Conservation (phyloP, 768 basidiomycete species). For the Baorangia bicolor region DNA sequence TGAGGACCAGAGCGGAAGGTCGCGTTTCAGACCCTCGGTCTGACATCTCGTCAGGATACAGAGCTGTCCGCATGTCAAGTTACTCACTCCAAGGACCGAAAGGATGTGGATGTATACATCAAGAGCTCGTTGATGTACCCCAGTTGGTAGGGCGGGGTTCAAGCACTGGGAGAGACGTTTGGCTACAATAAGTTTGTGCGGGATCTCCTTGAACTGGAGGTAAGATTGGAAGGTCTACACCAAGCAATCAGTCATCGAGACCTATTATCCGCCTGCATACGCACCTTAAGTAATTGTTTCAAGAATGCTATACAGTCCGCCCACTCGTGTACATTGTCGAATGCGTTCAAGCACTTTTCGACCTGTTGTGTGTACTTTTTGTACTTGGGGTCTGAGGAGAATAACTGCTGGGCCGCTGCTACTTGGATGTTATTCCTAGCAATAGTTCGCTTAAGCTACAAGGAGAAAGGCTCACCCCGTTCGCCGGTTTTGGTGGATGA, state of each 20-base stretch:
- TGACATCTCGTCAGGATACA: constrained; percentile 32
- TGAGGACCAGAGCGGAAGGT: constrained; percentile 91
- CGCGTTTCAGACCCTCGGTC: constrained; percentile 84
- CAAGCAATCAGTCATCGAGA: neutral
- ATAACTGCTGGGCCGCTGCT: constrained; percentile 54
- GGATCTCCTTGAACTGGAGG: constrained; percentile 94
- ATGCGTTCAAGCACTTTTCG: constrained; percentile 88
- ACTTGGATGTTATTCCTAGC: neutral
- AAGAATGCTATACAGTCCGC: constrained; percentile 98
- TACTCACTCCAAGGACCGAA: constrained; percentile 81
- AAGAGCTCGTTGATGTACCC: constrained; percentile 93
- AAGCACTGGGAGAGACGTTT: constrained; percentile 95
- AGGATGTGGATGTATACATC: constrained; percentile 95
- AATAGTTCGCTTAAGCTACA: neutral
- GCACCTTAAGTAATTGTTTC: constrained; percentile 88
- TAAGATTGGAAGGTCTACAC: constrained; percentile 87
- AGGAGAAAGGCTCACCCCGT: constrained; percentile 30
- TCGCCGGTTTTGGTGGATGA: constrained; percentile 22
- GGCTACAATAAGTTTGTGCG: constrained; percentile 88
- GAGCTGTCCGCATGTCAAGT: neutral
- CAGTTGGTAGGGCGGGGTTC: constrained; percentile 95
- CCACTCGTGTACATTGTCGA: constrained; percentile 98
- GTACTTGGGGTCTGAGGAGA: constrained; percentile 85
- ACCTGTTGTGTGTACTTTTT: constrained; percentile 92
- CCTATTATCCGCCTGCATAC: constrained; percentile 1